Percentiles rank a stretch among this genome's conserved stretches.
Evolutionary conservation across 768 basidiomycete genomes (phyloP).

Genomic region (Kwoniella sp.): DNA sequence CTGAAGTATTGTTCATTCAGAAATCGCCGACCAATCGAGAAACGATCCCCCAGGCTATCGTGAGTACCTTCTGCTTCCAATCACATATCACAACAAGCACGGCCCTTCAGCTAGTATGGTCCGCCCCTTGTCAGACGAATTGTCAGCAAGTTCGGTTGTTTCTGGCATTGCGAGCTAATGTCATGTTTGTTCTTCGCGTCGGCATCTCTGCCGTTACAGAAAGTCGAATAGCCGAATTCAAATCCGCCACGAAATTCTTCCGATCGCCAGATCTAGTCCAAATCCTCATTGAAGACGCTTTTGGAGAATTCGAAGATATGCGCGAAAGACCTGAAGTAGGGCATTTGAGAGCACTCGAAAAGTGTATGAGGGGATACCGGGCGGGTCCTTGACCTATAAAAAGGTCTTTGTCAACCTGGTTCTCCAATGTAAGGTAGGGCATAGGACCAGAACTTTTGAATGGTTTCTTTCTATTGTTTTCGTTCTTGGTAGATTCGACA

Average conservation of each 20-base stretch:
- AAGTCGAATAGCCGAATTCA: slow-evolving; percentile 14
- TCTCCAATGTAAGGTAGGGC: no score
- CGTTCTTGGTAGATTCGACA: no score
- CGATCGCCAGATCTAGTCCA: slow-evolving; percentile 12
- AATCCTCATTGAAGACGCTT: slow-evolving; percentile 7
- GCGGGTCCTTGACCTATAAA: background rate
- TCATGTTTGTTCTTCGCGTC: no score
- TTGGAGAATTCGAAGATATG: slow-evolving; percentile 18
- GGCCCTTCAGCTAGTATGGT: no score
- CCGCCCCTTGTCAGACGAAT: no score
- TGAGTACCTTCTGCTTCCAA: background rate
- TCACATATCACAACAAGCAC: no score
- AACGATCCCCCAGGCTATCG: slow-evolving; percentile 19
- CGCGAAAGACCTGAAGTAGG: slow-evolving; percentile 4
- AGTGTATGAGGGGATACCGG: slow-evolving; percentile 4
- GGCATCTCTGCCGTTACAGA: background rate
- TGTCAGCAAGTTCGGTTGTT: no score
- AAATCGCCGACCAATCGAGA: slow-evolving; percentile 18
- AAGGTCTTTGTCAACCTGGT: no score
- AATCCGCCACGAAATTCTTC: slow-evolving; percentile 18
- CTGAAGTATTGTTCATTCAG: background rate
- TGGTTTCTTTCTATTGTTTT: no score
- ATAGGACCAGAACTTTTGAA: no score
- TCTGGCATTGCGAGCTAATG: no score
- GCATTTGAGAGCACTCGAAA: slow-evolving; percentile 12